Base-by-base conservation (phyloP, 2,329 filamentous ascomycete genomes). In the Neonectria coccinea region DNA sequence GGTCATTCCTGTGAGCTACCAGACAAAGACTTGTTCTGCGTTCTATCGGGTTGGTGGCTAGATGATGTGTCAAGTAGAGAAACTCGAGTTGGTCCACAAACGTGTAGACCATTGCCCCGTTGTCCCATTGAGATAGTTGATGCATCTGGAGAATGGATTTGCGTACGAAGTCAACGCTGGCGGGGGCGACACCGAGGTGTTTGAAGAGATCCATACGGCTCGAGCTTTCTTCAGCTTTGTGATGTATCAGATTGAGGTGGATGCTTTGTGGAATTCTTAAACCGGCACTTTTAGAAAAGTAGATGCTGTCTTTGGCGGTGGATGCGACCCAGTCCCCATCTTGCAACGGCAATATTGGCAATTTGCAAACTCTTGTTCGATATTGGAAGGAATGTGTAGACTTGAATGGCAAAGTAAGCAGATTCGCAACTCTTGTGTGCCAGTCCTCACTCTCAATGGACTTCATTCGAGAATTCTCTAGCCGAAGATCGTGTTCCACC, bases 401-500 rank as follows among this genome's bases (percentile, higher is more conserved):
- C 22, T 22, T 22, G 22, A 22, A 22, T 22, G 22, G 22, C 22
- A 12, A 54, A 54, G n/a, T 9, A 16, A 54, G 51, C 36, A 42
- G 16, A 27, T 39, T 54, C 12, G 51, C 51, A 42, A 42, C 33
- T 8, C 36, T 42, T 3, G 33, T 41, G 5, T 54, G 36, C 51
- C 51, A 54, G 51, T 54, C 51, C 27, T 54, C 36, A 27, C 2
- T 41, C 12, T 18, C 20, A 18, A 7, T 27, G 5, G 20, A 54
- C 36, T 42, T 25, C 14, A 54, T 54, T 41, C 51, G 20, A 27
- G 51, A 29, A 9, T 4, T 29, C 27, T 25, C 20, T 7, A 27
- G 14, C 22, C 4, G 39, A 42, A 54, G 51, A n/a, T 54, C 51
- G 11, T 42, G 20, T 42, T 54, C 36, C 25, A 54, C 36, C 20